Percentiles rank a stretch among this genome's conserved stretches.
Evolutionary conservation across 805 yeast genomes (phyloP).

Genomic region (Saturnispora sekii): DNA sequence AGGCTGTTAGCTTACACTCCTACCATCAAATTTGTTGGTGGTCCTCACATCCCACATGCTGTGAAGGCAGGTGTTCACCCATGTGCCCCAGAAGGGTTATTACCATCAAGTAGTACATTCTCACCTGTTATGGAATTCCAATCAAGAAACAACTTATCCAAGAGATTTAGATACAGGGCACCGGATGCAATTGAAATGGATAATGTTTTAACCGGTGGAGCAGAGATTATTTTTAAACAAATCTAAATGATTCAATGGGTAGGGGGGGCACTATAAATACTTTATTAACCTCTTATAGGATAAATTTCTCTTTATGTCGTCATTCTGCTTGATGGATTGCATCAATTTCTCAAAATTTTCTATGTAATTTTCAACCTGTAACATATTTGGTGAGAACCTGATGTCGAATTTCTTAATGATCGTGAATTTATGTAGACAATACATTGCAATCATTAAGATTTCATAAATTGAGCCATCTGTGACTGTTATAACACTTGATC

Average conservation of each 20-base stretch:
- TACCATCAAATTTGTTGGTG: conserved; percentile 79
- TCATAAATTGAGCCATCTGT: conserved; percentile 18
- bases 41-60: conserved; percentile 41
- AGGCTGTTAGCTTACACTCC: conserved; percentile 42
- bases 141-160: conserved; percentile 60
- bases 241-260: neutral
- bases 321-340: conserved; percentile 18
- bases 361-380: conserved; percentile 21
- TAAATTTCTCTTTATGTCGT: conserved; percentile 11
- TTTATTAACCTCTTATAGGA: conserved; percentile 8
- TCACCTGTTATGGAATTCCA: conserved; percentile 21
- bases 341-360: conserved; percentile 22
- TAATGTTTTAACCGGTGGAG: conserved; percentile 76
- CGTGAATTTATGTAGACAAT: conserved; percentile 22
- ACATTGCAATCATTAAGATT: conserved; percentile 20
- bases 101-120: conserved; percentile 15
- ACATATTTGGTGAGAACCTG: conserved; percentile 13
- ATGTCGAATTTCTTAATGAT: conserved; percentile 18
- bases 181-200: conserved; percentile 67
- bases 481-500: conserved; percentile 16
- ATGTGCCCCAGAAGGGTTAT: conserved; percentile 29
- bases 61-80: conserved; percentile 25
- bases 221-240: conserved; percentile 40
- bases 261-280: conserved; percentile 1
- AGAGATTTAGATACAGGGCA: conserved; percentile 58